Conservation (phyloP, 306 rosid genomes). For the Castanopsis chinensis region DNA sequence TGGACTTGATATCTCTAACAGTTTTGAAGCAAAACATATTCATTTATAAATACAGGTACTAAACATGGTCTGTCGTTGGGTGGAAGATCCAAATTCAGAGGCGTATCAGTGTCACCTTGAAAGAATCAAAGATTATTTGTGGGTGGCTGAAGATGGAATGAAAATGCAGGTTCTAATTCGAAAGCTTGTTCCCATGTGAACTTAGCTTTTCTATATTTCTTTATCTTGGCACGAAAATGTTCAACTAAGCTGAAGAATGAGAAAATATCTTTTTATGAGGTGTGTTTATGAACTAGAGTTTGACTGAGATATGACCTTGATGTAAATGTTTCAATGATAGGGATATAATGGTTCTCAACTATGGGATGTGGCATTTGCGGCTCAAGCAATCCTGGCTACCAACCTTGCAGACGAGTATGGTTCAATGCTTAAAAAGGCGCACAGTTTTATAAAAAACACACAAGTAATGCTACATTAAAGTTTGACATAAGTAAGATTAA, state of each 20-base stretch:
- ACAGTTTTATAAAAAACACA: slow-evolving; percentile 45
- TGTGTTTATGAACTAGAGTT: background rate
- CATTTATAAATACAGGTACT: slow-evolving; percentile 33
- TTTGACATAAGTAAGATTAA: background rate
- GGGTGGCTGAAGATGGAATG: slow-evolving; percentile 92
- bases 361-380: slow-evolving; percentile 66
- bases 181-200: background rate
- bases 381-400: slow-evolving; percentile 68
- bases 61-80: slow-evolving; percentile 87
- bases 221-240: background rate
- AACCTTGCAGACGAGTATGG: slow-evolving; percentile 48
- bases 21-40: background rate
- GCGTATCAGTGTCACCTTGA: slow-evolving; percentile 64
- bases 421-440: slow-evolving; percentile 56
- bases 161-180: slow-evolving; percentile 66
- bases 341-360: slow-evolving; percentile 76
- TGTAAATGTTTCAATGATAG: slow-evolving; percentile 20
- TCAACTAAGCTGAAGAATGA: too few relatives aligned
- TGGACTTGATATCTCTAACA: too few relatives aligned
- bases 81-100: slow-evolving; percentile 62
- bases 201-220: background rate
- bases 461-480: slow-evolving; percentile 38
- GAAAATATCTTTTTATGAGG: too few relatives aligned
- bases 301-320: background rate
- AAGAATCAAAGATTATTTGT: slow-evolving; percentile 76